Evolutionary conservation across 148 eudicot genomes (phyloP).

Genomic region (Chenopodium quinoa): DNA sequence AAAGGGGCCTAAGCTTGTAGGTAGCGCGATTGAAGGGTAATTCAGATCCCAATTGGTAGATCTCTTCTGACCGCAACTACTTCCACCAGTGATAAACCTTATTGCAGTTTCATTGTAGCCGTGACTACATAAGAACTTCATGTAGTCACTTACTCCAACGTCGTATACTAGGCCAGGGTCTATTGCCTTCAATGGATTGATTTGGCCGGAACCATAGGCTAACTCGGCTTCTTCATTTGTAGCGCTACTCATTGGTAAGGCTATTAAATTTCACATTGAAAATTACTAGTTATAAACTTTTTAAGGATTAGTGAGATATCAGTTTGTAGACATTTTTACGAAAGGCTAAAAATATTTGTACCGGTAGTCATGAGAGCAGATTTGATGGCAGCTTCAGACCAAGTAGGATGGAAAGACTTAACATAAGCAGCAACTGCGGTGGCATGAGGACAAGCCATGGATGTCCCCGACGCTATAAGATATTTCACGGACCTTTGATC

Average conservation of each 20-base stretch:
- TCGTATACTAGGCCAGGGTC: constrained; percentile 43
- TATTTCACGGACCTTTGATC: constrained; percentile 32
- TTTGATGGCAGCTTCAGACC: constrained; percentile 42
- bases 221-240: constrained; percentile 30
- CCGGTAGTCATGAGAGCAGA: constrained; percentile 49
- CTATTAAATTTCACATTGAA: constrained; percentile 14
- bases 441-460: constrained; percentile 51
- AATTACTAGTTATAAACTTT: background rate
- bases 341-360: background rate
- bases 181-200: constrained; percentile 31
- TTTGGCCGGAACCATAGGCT: constrained; percentile 40
- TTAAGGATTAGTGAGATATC: no score
- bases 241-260: constrained; percentile 25
- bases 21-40: constrained; percentile 35
- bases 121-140: constrained; percentile 35
- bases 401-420: constrained; percentile 37
- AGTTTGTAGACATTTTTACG: no score
- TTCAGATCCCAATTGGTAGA: constrained; percentile 31
- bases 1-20: constrained; percentile 18
- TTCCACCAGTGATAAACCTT: constrained; percentile 22
- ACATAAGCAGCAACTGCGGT: constrained; percentile 38
- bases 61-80: background rate
- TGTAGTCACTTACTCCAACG: constrained; percentile 24
- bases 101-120: constrained; percentile 20
- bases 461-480: constrained; percentile 30